Evolutionary conservation across 306 rosid genomes (phyloP).

Genomic region (Dalbergia oliveri): DNA sequence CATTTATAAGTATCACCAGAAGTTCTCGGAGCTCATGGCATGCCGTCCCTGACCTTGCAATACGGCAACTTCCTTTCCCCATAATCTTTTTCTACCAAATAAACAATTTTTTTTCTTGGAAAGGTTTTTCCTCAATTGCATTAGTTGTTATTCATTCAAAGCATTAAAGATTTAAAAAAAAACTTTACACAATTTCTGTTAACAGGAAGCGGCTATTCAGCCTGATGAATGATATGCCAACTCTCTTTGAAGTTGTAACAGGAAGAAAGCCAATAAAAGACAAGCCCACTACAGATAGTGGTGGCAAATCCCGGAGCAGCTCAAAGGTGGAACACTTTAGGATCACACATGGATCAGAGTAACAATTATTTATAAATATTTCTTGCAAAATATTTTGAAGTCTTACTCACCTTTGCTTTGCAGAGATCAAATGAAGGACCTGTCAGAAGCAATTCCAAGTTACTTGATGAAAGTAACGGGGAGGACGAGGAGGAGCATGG

Average conservation of each 20-base stretch:
- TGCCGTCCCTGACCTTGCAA: background rate
- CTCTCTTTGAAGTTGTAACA: conserved; percentile 66
- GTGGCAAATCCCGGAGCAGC: background rate
- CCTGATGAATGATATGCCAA: conserved; percentile 69
- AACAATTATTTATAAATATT: background rate
- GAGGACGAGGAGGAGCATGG: conserved; percentile 46
- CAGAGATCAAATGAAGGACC: conserved; percentile 66
- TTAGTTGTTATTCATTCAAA: background rate
- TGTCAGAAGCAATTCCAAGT: conserved; percentile 50
- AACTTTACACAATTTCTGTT: conserved; percentile 13
- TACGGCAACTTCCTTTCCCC: background rate
- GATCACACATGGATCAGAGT: background rate
- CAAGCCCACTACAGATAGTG: conserved; percentile 51
- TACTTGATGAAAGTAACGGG: conserved; percentile 54
- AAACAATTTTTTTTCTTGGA: background rate
- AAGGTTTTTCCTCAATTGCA: background rate
- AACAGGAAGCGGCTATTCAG: conserved; percentile 68
- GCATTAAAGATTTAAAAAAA: background rate
- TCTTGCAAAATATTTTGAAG: conserved; percentile 19
- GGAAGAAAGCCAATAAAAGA: conserved; percentile 63
- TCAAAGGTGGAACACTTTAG: conserved; percentile 1
- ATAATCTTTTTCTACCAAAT: background rate
- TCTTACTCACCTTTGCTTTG: conserved; percentile 28
- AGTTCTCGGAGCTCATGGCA: background rate
- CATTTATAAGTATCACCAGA: background rate